phyloP scores from a whole-genome alignment of 2,329 filamentous ascomycete species.

The Curvularia sp. region DNA sequence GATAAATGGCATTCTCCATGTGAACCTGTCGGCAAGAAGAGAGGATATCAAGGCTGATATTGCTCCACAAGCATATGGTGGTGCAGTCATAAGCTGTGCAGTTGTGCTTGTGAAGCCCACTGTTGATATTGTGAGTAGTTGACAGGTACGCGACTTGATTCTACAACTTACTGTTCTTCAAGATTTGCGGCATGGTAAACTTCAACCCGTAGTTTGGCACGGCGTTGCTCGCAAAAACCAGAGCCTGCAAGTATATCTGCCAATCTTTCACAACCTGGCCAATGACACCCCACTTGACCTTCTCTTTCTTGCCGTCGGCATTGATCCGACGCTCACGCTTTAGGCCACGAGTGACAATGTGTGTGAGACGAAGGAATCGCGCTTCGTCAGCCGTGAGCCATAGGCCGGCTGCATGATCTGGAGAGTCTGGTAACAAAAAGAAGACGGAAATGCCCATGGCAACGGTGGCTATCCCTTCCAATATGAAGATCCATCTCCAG shows the following conservation, averaged over 20 bases:
- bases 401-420: slow-evolving; percentile 59
- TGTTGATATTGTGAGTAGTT: not conserved
- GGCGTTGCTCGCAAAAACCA: slow-evolving; percentile 46
- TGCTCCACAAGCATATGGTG: slow-evolving; percentile 33
- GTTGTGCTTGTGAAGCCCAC: slow-evolving; percentile 37
- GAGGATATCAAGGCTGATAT: slow-evolving; percentile 29
- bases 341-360: slow-evolving; percentile 25
- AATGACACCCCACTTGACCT: slow-evolving; percentile 25
- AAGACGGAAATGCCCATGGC: slow-evolving; percentile 45
- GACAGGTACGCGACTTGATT: not conserved
- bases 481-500: not conserved
- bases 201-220: slow-evolving; percentile 49
- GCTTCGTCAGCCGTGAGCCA: slow-evolving; percentile 62
- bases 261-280: slow-evolving; percentile 56
- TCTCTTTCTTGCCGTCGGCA: slow-evolving; percentile 25
- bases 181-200: slow-evolving; percentile 28
- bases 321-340: slow-evolving; percentile 19
- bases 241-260: slow-evolving; percentile 56
- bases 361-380: slow-evolving; percentile 48
- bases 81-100: slow-evolving; percentile 37
- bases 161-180: slow-evolving; percentile 15
- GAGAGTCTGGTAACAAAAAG: slow-evolving; percentile 70
- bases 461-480: slow-evolving; percentile 40
- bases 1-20: slow-evolving; percentile 36
- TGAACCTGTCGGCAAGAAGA: slow-evolving; percentile 28